A percentile compares a stretch with the other conserved stretches of the same genome.
phyloP scores from a whole-genome alignment of 805 yeast genomes.

The Candida dendrica region DNA sequence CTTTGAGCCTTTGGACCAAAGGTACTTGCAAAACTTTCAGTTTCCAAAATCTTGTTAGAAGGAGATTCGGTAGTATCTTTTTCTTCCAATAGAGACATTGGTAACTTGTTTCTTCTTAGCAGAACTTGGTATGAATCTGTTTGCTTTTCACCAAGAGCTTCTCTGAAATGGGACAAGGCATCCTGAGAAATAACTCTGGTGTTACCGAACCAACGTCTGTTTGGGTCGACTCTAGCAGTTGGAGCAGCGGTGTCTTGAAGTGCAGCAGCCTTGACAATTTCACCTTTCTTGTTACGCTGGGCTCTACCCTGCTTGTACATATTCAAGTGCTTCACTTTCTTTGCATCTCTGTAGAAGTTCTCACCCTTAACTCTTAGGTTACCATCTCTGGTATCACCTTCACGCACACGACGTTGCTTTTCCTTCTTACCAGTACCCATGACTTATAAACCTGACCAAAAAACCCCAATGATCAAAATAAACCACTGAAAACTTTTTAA shows the following conservation, averaged over 20 bases:
- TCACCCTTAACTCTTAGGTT: constrained; percentile 94
- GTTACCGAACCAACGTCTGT: constrained; percentile 96
- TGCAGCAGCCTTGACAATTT: constrained; percentile 77
- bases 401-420: constrained; percentile 76
- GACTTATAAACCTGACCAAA: background rate
- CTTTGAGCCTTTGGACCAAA: constrained; percentile 96
- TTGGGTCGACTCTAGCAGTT: constrained; percentile 89
- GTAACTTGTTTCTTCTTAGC: constrained; percentile 82
- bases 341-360: constrained; percentile 91
- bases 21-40: constrained; percentile 73
- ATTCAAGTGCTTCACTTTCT: constrained; percentile 78
- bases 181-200: constrained; percentile 97
- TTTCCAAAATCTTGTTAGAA: constrained; percentile 72
- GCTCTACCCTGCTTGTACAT: constrained; percentile 95
- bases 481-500: background rate
- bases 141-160: constrained; percentile 82
- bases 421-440: constrained; percentile 97
- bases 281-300: constrained; percentile 80
- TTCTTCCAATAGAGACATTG: constrained; percentile 92
- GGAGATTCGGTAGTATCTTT: constrained; percentile 74
- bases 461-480: background rate
- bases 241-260: constrained; percentile 86
- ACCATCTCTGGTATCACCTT: constrained; percentile 78
- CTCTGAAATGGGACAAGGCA: constrained; percentile 88
- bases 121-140: constrained; percentile 82